Evolutionary conservation across 1,284 basidiomycete species (phyloP), one percentile per base, ranked within the genome.

Genomic region (Ustilago esculenta): DNA sequence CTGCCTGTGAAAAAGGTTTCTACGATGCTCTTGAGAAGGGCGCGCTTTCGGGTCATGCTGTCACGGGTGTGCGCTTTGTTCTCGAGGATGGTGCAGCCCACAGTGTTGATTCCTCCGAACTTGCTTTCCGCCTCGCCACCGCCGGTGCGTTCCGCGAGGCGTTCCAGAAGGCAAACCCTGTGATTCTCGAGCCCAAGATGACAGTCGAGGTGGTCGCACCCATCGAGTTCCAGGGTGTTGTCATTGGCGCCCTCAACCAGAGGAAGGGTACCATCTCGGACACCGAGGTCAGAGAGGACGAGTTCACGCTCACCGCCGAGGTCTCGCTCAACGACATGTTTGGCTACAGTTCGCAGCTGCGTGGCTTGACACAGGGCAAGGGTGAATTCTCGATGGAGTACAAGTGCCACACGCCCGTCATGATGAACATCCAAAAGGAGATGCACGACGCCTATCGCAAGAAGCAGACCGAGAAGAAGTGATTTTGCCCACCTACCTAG

Each of bases 271-370:
- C 92, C 6, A 97, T 99, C 76, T 86, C 95, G 45, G 95, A 98
- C 79, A 96, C 92, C 67, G 96, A 98, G 84, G 90, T 97, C 30
- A 88, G 94, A 37, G 94, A 97, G 75, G 96, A 98, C 79, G 95
- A 99, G 84, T 98, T 98, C 80, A 94, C 92, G 2, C 87, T 91
- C 53, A 87, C 87, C 20, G 93, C 93, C 24, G 95, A 98, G 81
- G 94, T 98, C 14, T 90, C 92, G 9, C 84, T 98, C 82, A 98
- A 95, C 83, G 95, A 98, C 80, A 98, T 99, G 96, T 98, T 98
- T 82, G 95, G 95, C 27, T 98, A 80, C 54, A 77, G 75, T 36
- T 77, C 75, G 37, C 76, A 77, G 55, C 68, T 98, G 47, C 88
- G 96, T 60, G 95, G 95, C 5, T 88, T 89, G 69, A 98, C 95